Percentiles rank a stretch among this genome's conserved stretches.
Conservation (phyloP, 2,329 filamentous ascomycete genomes). For the Beauveria brongniartii region DNA sequence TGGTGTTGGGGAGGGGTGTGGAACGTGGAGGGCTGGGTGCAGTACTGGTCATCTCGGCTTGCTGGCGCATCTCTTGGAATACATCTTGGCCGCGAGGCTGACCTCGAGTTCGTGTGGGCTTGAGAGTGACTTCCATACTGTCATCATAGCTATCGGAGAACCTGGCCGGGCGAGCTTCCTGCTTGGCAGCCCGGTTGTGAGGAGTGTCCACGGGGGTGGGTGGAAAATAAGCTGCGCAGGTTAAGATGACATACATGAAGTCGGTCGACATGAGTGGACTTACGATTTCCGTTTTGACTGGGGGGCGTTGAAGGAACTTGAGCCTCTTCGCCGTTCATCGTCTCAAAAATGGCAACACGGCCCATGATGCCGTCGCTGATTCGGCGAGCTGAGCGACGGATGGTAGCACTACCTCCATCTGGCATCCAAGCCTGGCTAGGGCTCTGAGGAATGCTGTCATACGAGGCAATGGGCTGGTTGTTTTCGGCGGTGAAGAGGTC, state of each 20-base stretch:
- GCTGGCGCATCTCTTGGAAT: slow-evolving; percentile 52
- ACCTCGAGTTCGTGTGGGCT: slow-evolving; percentile 38
- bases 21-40: slow-evolving; percentile 49
- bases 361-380: slow-evolving; percentile 56
- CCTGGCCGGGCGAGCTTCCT: slow-evolving; percentile 34
- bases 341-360: slow-evolving; percentile 52
- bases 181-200: slow-evolving; percentile 37
- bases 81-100: slow-evolving; percentile 40
- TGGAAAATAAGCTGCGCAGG: slow-evolving; percentile 48
- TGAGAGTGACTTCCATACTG: slow-evolving; percentile 59
- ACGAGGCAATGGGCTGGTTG: slow-evolving; percentile 40
- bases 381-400: slow-evolving; percentile 34
- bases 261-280: slow-evolving; percentile 22
- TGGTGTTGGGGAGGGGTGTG: slow-evolving; percentile 38
- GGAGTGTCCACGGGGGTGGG: slow-evolving; percentile 62
- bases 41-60: slow-evolving; percentile 42
- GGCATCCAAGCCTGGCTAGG: slow-evolving; percentile 42
- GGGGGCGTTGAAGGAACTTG: slow-evolving; percentile 55
- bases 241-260: neutral
- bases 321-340: slow-evolving; percentile 34
- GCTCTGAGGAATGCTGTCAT: slow-evolving; percentile 42
- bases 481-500: slow-evolving; percentile 41
- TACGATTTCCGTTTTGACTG: slow-evolving; percentile 52
- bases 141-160: slow-evolving; percentile 56
- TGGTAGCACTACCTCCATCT: slow-evolving; percentile 37